These are phyloP conservation scores for Zygosaccharomyces pseudorouxii DNA, from an alignment of 805 yeast genomes.

Conservation along the genomic window DNA sequence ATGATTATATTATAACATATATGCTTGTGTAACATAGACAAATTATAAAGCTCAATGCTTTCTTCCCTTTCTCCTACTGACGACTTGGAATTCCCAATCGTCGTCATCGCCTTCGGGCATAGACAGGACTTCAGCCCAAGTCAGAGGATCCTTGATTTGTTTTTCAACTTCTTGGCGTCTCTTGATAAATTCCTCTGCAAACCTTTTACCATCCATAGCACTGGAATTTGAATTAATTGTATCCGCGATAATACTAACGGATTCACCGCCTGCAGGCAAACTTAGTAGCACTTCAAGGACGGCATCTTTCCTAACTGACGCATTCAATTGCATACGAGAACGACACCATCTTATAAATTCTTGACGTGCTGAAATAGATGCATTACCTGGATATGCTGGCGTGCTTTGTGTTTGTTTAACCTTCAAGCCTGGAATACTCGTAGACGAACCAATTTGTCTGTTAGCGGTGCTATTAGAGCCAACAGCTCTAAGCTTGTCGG, in stretches of 20 bases:
- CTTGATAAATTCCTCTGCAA: slow-evolving; percentile 84
- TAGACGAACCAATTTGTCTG: slow-evolving; percentile 29
- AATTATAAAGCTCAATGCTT: slow-evolving; percentile 27
- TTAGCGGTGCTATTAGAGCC: slow-evolving; percentile 15
- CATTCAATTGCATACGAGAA: slow-evolving; percentile 59
- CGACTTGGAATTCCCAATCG: slow-evolving; percentile 64
- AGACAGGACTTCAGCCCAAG: slow-evolving; percentile 71
- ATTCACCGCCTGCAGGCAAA: slow-evolving; percentile 70
- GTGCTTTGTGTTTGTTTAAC: slow-evolving; percentile 20
- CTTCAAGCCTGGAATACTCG: slow-evolving; percentile 29
- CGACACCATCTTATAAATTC: slow-evolving; percentile 73
- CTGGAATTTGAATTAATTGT: slow-evolving; percentile 84
- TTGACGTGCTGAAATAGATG: slow-evolving; percentile 44
- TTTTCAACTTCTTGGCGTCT: slow-evolving; percentile 70
- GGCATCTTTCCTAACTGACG: slow-evolving; percentile 72
- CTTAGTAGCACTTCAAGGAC: slow-evolving; percentile 74
- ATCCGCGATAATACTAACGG: slow-evolving; percentile 83
- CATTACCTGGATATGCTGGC: slow-evolving; percentile 27
- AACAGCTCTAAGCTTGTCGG: slow-evolving; percentile 35
- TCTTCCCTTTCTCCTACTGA: slow-evolving; percentile 54
- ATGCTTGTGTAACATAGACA: slow-evolving; percentile 5
- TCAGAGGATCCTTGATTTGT: slow-evolving; percentile 43
- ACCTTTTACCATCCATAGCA: slow-evolving; percentile 90
- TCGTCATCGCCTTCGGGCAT: slow-evolving; percentile 42
- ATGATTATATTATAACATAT: slow-evolving; percentile 9